Base-by-base conservation (phyloP, 2,329 filamentous ascomycete genomes). In the Scytalidium lignicola region DNA sequence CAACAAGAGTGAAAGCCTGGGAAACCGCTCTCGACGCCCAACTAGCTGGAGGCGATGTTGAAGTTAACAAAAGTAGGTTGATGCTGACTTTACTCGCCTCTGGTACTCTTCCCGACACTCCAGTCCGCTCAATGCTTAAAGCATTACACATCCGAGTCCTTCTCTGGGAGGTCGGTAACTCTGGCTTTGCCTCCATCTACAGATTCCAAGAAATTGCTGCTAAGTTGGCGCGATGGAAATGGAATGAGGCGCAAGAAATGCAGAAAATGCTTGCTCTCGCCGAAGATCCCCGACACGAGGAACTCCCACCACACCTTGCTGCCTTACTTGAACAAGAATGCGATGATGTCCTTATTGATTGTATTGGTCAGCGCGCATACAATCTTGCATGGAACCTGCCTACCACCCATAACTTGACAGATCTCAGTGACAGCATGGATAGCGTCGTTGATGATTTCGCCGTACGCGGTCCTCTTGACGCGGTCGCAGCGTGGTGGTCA, bases 1-100 rank as follows among this genome's bases (percentile, higher is more conserved):
- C 79, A 46, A 91, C 89, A 6, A 82, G 92, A 22, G 79, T 95
- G 60, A 93, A 95, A 70, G 89, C 90, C 0, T 97, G 92, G 92
- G 80, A 86, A 28, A 96, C 96, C 61, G 91, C 91, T 13, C 79
- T 96, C 48, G 92, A 97, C 67, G 90, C 92, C 21, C 92, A 96
- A 66, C 77, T 97, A 18, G 89, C 89, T 9, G 92, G 92, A 40
- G 91, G 92, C 13, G 92, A 96, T 67, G 80, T 85, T 8, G 88
- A 95, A 65, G 87, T 96, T 58, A 95, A 86, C 73, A 90, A 87
- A 67, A 90, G 88, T 66, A 83, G 92, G 44, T 75, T 96, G 26
- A 80, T 92, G 0, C 74, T 96, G 44, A 96, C 91, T 0, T 76
- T 96, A 21, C 84, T 96, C 61, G 90, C 91, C 8, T 95, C 91